Base-by-base conservation (phyloP, 179 eudicot genomes). In the Beta corolliflora region DNA sequence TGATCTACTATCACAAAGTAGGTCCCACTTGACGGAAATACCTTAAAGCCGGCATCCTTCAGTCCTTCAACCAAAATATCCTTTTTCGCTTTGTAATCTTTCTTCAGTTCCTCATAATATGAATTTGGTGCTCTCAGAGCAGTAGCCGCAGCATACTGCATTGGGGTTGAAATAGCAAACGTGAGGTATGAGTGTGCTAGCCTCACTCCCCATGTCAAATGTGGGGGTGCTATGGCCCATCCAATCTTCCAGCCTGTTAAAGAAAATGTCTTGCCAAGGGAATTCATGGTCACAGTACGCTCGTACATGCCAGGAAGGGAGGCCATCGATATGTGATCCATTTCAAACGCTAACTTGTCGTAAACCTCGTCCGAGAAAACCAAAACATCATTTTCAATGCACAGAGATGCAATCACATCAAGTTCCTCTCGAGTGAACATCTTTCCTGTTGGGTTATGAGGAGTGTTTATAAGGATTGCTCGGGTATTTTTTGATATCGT, bases 181-280 rank as follows among this genome's bases (percentile, higher is more conserved):
- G 98, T 96, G 69, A 96, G 93, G 80, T 53, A 96, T 0, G 99
- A 86, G 82, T 96, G 99, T 5, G 99, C 99, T 86, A 91, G 99
- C 70, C 94, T 87, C 60, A 96, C 89, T 14, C 97, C 99, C 99
- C 99, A 91, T 2, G 90, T 84, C 83, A 96, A 83, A 69, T 96
- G 99, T 0, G 97, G 91, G 0, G 99, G 97, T 11, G 97, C 99
- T 82, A 96, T 90, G 29, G 99, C 97, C 99, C 99, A 96, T 59
- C 98, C 98, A 21, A 96, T 94, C 83, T 96, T 96, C 99, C 99
- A 96, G 21, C 99, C 99, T 0, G 99, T 96, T n/a, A 96, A 81
- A 9, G 99, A 96, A 77, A 96, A 96, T 0, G 99, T 96, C 90
- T 96, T 96, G 73, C 99, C 98, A 31, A 96, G 83, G 10, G 98